Base-by-base conservation (phyloP, 2,329 filamentous ascomycete genomes). In the Plectosphaerella plurivora region DNA sequence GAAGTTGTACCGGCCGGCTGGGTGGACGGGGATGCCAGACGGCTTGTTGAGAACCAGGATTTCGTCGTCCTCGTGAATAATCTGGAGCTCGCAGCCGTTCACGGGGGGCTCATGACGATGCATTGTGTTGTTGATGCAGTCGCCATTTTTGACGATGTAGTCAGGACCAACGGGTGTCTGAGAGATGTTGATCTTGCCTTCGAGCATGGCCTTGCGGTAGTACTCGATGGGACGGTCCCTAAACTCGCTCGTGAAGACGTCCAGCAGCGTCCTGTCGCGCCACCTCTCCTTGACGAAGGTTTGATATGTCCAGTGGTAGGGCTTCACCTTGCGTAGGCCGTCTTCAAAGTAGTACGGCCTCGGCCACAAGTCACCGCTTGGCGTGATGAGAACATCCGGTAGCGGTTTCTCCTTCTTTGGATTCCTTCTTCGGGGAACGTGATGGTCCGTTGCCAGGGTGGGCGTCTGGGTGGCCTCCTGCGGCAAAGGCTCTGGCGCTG, bases 1-100 rank as follows among this genome's bases (percentile, higher is more conserved):
- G 77, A 88, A 96, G 68, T 93, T 91, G 75, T 99, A 99, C 47
- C 94, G 85, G 6, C 94, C 94, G 1, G 94, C 93, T 6, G 94
- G 90, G 68, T 99, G 94, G 0, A 99, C 94, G 0, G 94, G 94
- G 41, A 99, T 86, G 7, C 94, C 94, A 0, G 93, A 88, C 1
- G 94, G 94, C 70, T 99, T 99, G 73, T 97, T 91, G 67, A 99
- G 96, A 56, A 97, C 92, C 54, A 99, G 88, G 76, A 99, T 87
- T 59, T 92, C 88, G 45, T 95, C 83, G 61, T 96, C 91, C 69
- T 99, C 94, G 69, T 96, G 88, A 39, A 99, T 84, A 45, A 97
- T 81, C 15, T 82, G 83, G 48, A 99, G 87, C 0, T 89, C 83
- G 42, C 89, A 82, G 15, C 84, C 86, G 2, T 90, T 92, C 33